phyloP scores from a whole-genome alignment of 1,284 basidiomycete species.

The Rhodotorula sp. region DNA sequence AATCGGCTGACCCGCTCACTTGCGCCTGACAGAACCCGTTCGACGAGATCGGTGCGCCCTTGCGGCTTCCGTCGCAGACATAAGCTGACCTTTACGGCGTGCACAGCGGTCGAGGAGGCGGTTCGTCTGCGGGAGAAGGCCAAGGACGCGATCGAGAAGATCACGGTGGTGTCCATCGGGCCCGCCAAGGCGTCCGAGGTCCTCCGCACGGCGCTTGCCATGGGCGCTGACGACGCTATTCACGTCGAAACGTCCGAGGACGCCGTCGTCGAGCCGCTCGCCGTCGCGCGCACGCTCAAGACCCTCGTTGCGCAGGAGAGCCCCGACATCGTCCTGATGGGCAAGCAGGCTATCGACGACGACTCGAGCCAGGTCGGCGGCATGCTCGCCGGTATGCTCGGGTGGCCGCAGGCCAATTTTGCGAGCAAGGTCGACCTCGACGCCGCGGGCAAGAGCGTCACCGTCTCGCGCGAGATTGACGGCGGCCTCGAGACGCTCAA shows the following conservation, averaged over 20 bases:
- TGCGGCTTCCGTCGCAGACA: too few species aligned
- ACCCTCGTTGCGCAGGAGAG: constrained; percentile 68
- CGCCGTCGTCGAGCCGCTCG: constrained; percentile 74
- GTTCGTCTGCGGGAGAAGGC: constrained; percentile 84
- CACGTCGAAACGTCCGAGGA: constrained; percentile 83
- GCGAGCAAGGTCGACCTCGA: constrained; percentile 86
- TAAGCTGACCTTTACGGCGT: not conserved
- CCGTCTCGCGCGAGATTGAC: constrained; percentile 89
- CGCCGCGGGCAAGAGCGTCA: constrained; percentile 64
- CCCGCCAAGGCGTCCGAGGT: constrained; percentile 87
- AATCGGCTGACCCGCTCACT: not conserved
- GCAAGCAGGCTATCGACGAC: constrained; percentile 99
- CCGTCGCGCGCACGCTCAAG: constrained; percentile 80
- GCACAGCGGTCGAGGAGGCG: constrained; percentile 91
- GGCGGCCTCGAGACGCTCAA: constrained; percentile 85
- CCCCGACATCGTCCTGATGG: constrained; percentile 85
- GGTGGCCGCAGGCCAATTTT: constrained; percentile 94
- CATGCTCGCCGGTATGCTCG: constrained; percentile 90
- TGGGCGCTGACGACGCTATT: constrained; percentile 93
- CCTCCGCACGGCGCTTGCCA: constrained; percentile 91
- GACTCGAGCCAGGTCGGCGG: constrained; percentile 96
- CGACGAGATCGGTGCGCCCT: constrained; percentile 82
- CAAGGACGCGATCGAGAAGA: constrained; percentile 71
- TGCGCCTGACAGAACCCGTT: constrained; percentile 75
- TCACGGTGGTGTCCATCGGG: constrained; percentile 90